These are phyloP conservation scores for Plasmodium chabaudi DNA, from an alignment of 169 alveolate species.

Conservation along the genomic window DNA sequence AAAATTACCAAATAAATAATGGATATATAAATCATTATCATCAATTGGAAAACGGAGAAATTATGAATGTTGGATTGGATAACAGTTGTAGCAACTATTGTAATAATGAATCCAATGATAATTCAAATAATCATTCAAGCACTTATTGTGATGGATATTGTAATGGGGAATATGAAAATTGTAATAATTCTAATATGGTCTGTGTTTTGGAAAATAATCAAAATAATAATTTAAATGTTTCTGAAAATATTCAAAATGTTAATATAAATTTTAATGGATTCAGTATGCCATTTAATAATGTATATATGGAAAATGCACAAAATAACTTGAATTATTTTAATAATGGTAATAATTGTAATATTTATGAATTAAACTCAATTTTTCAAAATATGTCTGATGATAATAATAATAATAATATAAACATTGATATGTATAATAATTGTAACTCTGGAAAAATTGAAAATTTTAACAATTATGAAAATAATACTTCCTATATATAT, in stretches of 20 bases:
- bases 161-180: neutral
- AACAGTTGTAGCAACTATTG: too few relatives aligned
- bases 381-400: constrained; percentile 1
- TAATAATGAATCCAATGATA: too few relatives aligned
- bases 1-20: neutral
- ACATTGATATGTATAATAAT: neutral
- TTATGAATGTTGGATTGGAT: too few relatives aligned
- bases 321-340: neutral
- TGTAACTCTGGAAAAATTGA: neutral
- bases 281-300: neutral
- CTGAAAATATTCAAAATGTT: neutral
- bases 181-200: neutral
- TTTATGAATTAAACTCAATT: neutral
- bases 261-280: neutral
- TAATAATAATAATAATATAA: neutral
- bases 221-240: neutral
- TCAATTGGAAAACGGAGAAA: too few relatives aligned
- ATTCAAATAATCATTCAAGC: too few relatives aligned
- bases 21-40: too few relatives aligned
- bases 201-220: neutral
- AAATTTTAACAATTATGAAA: neutral
- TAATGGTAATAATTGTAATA: neutral
- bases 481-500: neutral
- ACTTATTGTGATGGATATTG: too few relatives aligned
- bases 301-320: too few relatives aligned